These are phyloP conservation scores for Colletotrichum endophyticum DNA, from an alignment of 2,329 filamentous ascomycete genomes.

Conservation along the genomic window DNA sequence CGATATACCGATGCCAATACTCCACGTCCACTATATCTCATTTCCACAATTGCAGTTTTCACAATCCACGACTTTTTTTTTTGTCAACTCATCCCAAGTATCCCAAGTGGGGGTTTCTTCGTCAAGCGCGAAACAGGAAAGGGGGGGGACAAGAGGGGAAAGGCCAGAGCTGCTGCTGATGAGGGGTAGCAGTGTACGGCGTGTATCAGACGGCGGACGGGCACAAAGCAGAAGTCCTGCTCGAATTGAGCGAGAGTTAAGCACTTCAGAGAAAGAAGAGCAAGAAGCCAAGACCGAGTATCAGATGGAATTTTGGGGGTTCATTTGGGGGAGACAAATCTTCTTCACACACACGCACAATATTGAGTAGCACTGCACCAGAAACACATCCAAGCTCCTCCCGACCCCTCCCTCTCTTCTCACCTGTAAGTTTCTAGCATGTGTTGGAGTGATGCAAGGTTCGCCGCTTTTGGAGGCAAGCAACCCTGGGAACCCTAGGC, in stretches of 20 bases:
- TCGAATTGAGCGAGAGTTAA: background rate
- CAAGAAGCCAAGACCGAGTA: background rate
- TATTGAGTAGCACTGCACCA: background rate
- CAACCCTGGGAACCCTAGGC: background rate
- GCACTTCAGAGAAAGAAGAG: background rate
- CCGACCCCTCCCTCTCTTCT: background rate
- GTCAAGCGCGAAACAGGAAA: constrained; percentile 2
- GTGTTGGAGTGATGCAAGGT: constrained; percentile 1
- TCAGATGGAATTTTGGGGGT: background rate
- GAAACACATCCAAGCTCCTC: background rate
- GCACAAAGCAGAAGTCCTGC: background rate
- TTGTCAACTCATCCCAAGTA: background rate
- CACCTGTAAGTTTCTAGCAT: background rate
- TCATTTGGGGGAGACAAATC: background rate
- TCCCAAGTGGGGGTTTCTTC: constrained; percentile 2
- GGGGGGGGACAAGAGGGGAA: background rate
- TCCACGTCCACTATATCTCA: background rate
- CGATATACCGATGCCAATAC: background rate
- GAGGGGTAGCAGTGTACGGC: background rate
- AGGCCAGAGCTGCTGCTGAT: background rate
- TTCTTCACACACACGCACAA: background rate
- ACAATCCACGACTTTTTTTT: background rate
- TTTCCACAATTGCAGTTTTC: background rate
- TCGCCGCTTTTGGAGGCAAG: background rate
- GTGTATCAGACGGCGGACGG: background rate